A percentile compares a stretch with the other conserved stretches of the same genome.
Conservation (phyloP, 2,329 filamentous ascomycete species). For the Dactylella cylindrospora region DNA sequence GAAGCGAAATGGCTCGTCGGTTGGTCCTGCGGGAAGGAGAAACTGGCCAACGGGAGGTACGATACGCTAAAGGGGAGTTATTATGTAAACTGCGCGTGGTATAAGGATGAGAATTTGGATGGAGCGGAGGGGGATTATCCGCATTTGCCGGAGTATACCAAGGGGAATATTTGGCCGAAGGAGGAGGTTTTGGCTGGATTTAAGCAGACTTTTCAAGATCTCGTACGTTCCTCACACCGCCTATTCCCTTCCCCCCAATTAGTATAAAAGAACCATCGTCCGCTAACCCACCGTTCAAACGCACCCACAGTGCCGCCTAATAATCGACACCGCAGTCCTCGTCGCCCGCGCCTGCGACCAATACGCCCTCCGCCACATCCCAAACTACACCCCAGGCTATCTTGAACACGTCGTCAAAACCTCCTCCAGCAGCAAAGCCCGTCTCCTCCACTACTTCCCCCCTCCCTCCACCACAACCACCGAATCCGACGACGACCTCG, state of each 20-base stretch:
- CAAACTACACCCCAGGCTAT: constrained; percentile 73
- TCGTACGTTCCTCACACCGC: constrained; percentile 52
- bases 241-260: background rate
- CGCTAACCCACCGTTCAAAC: too few species aligned
- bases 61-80: constrained; percentile 81
- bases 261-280: background rate
- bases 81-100: constrained; percentile 81
- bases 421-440: constrained; percentile 85
- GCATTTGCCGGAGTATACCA: constrained; percentile 83
- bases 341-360: constrained; percentile 88
- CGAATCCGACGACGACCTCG: constrained; percentile 51
- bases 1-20: constrained; percentile 58
- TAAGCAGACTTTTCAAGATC: constrained; percentile 67
- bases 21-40: constrained; percentile 73
- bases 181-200: constrained; percentile 73
- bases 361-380: constrained; percentile 77
- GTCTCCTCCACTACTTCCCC: constrained; percentile 91
- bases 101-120: constrained; percentile 65
- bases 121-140: constrained; percentile 62
- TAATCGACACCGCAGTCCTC: constrained; percentile 85
- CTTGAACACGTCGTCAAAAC: constrained; percentile 82
- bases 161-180: constrained; percentile 83
- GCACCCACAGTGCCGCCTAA: constrained; percentile 65
- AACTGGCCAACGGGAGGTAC: constrained; percentile 72
- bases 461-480: constrained; percentile 54